A percentile compares a stretch with the other conserved stretches of the same genome.
Evolutionary conservation across 805 yeast genomes (phyloP).

Genomic region (Tetrapisispora arboricola): DNA sequence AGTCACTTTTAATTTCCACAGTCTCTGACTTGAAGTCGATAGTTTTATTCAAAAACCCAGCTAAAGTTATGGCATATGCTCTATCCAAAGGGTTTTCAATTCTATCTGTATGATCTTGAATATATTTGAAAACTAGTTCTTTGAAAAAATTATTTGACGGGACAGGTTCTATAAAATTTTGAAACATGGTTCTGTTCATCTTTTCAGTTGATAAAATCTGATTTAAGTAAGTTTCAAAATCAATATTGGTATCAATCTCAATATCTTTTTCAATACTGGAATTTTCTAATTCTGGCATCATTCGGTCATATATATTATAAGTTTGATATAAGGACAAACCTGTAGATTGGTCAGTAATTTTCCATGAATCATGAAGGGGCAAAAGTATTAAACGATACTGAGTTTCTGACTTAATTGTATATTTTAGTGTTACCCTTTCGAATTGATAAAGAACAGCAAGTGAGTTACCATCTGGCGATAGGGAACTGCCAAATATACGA

Average conservation of each 20-base stretch:
- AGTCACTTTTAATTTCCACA: conserved; percentile 17
- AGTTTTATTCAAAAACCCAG: conserved; percentile 8
- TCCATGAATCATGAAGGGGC: conserved; percentile 23
- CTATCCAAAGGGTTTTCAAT: conserved; percentile 20
- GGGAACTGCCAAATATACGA: conserved; percentile 20
- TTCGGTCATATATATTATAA: conserved; percentile 19
- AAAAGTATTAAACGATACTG: conserved; percentile 18
- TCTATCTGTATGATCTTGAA: conserved; percentile 9
- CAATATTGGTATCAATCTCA: neutral
- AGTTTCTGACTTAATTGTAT: conserved; percentile 22
- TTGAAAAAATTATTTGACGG: conserved; percentile 15
- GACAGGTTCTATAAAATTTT: conserved; percentile 12
- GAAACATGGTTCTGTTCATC: conserved; percentile 16
- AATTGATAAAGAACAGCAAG: conserved; percentile 22
- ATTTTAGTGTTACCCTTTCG: conserved; percentile 21
- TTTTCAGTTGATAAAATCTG: conserved; percentile 10
- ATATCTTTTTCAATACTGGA: neutral
- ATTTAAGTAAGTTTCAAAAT: conserved; percentile 16
- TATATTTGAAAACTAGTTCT: conserved; percentile 21
- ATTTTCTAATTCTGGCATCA: conserved; percentile 11
- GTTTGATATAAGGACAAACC: conserved; percentile 30
- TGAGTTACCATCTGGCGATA: conserved; percentile 23
- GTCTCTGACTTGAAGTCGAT: conserved; percentile 5
- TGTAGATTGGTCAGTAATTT: conserved; percentile 14
- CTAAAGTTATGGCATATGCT: conserved; percentile 18